Evolutionary conservation across 2,329 filamentous ascomycete genomes (phyloP), one percentile per base, ranked within the genome.

Genomic region (Aspergillus tubingensis): DNA sequence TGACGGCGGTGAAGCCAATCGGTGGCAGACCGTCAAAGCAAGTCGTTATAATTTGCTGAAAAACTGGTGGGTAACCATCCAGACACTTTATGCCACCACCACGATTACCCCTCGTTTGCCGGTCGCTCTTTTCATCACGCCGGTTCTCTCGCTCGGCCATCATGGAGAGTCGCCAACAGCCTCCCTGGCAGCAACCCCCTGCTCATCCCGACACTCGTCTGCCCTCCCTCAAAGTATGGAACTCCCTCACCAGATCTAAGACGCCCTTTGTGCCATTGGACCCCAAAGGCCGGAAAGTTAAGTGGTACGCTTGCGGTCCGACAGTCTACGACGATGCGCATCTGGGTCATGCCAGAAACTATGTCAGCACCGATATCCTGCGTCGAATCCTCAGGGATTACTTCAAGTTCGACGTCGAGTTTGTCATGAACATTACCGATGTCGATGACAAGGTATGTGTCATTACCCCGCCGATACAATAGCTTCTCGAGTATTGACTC

Each of bases 401-500:
- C 77, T 96, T 96, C 74, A 86, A 87, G 62, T 95, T 90, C 75
- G 81, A 92, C 44, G 86, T 96, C 66, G 86, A 88, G 62, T 96
- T 96, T 78, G 91, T 96, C 66, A 95, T 96, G 89, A 96, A 96
- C 78, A 92, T 95, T 64, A 96, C 92, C 27, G 92, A 94, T 69
- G 85, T 94, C 41, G 90, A 92, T 68, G 88, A 91, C 76, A 90
- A 90, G 83, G 85, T 87, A 70, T 47, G 67, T 60, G 53, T 32
- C n/a, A 47, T 48, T 6, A 17, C 8, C 36, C 53, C 36, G 13
- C 11, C 30, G 11, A 13, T 36, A 36, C 23, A 13, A 41, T 44
- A 6, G 8, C 19, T 17, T 38, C 57, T 41, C 66, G 60, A 43
- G 44, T 8, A 15, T 13, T 44, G 43, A 11, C 25, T 63, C 60